Base-by-base conservation (phyloP, 2,329 filamentous ascomycete genomes). In the Diaporthe batatas region DNA sequence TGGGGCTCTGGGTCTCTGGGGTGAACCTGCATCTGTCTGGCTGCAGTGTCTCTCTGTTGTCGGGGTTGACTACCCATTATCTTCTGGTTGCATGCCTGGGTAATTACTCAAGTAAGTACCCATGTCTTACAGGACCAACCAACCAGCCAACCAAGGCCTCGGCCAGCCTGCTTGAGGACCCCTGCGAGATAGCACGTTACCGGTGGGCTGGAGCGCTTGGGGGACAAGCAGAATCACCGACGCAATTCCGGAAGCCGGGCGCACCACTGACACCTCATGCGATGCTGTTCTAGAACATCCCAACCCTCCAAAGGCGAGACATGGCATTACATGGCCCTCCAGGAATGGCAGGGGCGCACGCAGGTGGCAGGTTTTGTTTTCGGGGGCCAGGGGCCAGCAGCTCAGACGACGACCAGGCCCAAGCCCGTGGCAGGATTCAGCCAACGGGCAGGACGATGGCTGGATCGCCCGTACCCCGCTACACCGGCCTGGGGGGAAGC, bases 161-260 rank as follows among this genome's bases (percentile, higher is more conserved):
- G 34, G 25, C 12, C 44, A 36, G 44, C 44, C 29, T 23, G 11
- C 29, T 8, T n/a, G 42, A 14, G 25, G 18, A 64, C 21, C 62
- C 62, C 44, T 65, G 44, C 44, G 3, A 51, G 18, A 18, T 55
- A 23, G 29, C 44, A 8, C 44, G 21, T 12, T 67, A 53, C 62
- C 62, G 62, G 47, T 36, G 47, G 62, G 47, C 47, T 67, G 62
- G 62, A 67, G 62, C 62, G 47, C 62, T 67, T 67, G 62, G 62
- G 62, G 62, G 47, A 39, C 21, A 29, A 39, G 62, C 21, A 29
- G 36, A 23, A 51, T 53, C 62, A 67, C 39, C 32, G 62, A 32
- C 62, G 39, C 47, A 67, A 12, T 67, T 39, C 14, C 44, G 36
- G 44, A 67, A 47, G 47, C 6, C 39, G 44, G 44, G 47, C 62